Conservation (phyloP, 495 filamentous ascomycete genomes). For the Penicillium malachiteum region DNA sequence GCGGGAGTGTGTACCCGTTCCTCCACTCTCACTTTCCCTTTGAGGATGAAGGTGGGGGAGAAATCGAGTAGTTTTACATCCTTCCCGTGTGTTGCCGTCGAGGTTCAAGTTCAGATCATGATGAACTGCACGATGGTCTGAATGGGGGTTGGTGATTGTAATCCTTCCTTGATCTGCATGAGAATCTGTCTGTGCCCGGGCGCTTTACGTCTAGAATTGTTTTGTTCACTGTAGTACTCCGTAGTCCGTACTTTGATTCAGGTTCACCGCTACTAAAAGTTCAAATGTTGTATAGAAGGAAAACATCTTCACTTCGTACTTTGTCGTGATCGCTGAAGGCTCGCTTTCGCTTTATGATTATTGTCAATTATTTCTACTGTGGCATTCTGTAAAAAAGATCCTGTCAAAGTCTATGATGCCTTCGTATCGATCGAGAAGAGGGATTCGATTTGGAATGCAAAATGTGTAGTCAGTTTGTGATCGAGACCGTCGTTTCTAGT, state of each 20-base stretch:
- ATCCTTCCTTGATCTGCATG: conserved; percentile 4
- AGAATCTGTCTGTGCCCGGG: background rate
- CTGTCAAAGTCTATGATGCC: too few species aligned
- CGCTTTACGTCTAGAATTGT: background rate
- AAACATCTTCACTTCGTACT: background rate
- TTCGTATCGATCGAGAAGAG: too few species aligned
- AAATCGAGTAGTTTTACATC: background rate
- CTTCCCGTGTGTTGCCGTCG: background rate
- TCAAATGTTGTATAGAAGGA: too few species aligned
- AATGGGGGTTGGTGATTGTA: background rate
- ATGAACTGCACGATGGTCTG: background rate
- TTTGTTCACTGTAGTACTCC: background rate
- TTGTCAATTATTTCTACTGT: too few species aligned
- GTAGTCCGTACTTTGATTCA: too few species aligned
- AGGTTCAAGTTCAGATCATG: background rate
- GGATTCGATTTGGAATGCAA: too few species aligned
- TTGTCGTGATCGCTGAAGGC: background rate
- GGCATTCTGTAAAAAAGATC: too few species aligned
- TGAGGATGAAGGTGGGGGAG: background rate
- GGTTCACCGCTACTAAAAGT: too few species aligned
- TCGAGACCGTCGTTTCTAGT: conserved; percentile 18
- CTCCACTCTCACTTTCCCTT: background rate
- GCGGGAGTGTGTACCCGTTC: conserved; percentile 14
- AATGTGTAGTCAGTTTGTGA: background rate
- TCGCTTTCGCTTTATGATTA: background rate